These are phyloP conservation scores for Fusarium brachygibbosum DNA, from an alignment of 2,329 filamentous ascomycete genomes.

Conservation along the genomic window DNA sequence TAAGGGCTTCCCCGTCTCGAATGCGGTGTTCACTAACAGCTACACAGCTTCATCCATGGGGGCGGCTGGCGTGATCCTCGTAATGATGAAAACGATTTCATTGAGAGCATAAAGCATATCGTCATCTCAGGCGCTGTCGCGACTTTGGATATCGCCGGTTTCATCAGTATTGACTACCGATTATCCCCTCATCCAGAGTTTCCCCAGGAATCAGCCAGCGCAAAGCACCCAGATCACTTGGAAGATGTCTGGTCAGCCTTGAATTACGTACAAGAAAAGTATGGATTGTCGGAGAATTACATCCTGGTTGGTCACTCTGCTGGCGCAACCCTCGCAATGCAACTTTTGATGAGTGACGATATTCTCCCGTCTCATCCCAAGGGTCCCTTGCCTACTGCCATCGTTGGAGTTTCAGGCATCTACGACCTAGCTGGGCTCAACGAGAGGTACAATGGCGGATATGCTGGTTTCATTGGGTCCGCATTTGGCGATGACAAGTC, in stretches of 20 bases:
- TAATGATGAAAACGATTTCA: slow-evolving; percentile 61
- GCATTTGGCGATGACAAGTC: slow-evolving; percentile 70
- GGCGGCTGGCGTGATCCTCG: slow-evolving; percentile 74
- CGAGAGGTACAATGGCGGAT: slow-evolving; percentile 61
- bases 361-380: slow-evolving; percentile 47
- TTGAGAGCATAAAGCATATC: slow-evolving; percentile 60
- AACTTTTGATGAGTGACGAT: slow-evolving; percentile 65
- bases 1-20: slow-evolving; percentile 42
- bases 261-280: slow-evolving; percentile 60
- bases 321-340: slow-evolving; percentile 73
- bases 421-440: slow-evolving; percentile 73
- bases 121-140: slow-evolving; percentile 49
- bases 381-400: slow-evolving; percentile 61
- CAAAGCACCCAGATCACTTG: slow-evolving; percentile 71
- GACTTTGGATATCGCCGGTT: slow-evolving; percentile 64
- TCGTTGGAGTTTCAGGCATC: slow-evolving; percentile 75
- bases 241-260: slow-evolving; percentile 68
- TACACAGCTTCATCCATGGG: slow-evolving; percentile 69
- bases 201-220: slow-evolving; percentile 56
- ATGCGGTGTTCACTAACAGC: slow-evolving; percentile 22
- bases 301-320: slow-evolving; percentile 73
- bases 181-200: slow-evolving; percentile 66
- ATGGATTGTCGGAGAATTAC: slow-evolving; percentile 64
- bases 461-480: slow-evolving; percentile 68
- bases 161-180: slow-evolving; percentile 74